phyloP scores from a whole-genome alignment of 805 yeast species.

The Candida maltosa region DNA sequence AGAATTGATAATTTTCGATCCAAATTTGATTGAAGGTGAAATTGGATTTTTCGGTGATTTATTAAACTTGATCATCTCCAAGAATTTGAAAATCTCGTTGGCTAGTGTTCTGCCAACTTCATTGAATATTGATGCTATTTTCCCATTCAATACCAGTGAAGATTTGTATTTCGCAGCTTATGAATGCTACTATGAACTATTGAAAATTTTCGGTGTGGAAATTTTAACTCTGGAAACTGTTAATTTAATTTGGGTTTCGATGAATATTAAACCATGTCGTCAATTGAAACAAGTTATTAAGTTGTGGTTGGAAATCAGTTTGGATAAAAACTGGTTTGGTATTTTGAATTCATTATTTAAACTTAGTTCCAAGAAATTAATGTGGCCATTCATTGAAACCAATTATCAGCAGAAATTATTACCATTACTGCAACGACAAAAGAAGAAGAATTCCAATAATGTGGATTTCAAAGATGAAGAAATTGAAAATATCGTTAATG shows the following conservation, averaged over 20 bases:
- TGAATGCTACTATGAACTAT: slow-evolving; percentile 55
- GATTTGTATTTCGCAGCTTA: slow-evolving; percentile 44
- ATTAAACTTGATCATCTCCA: slow-evolving; percentile 25
- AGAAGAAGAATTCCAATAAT: slow-evolving; percentile 27
- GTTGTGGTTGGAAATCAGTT: slow-evolving; percentile 58
- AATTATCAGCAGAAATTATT: slow-evolving; percentile 38
- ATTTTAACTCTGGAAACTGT: slow-evolving; percentile 46
- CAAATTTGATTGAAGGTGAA: slow-evolving; percentile 30
- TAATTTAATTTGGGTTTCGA: slow-evolving; percentile 57
- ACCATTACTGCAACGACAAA: slow-evolving; percentile 40
- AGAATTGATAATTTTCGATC: slow-evolving; percentile 38
- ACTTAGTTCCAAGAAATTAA: slow-evolving; percentile 40
- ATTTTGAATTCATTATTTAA: slow-evolving; percentile 50
- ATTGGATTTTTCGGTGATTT: slow-evolving; percentile 24
- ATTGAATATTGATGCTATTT: slow-evolving; percentile 37
- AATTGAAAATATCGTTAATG: slow-evolving; percentile 36
- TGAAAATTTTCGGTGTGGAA: slow-evolving; percentile 47
- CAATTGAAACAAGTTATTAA: slow-evolving; percentile 45
- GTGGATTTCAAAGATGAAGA: slow-evolving; percentile 40
- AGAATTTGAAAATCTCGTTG: slow-evolving; percentile 35
- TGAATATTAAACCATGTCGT: slow-evolving; percentile 45
- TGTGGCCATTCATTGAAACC: slow-evolving; percentile 34
- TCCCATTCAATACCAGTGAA: slow-evolving; percentile 43
- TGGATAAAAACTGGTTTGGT: slow-evolving; percentile 54
- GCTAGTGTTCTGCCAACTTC: slow-evolving; percentile 33